Conservation (phyloP, 495 filamentous ascomycete genomes). For the Astrocystis sublimbata region DNA sequence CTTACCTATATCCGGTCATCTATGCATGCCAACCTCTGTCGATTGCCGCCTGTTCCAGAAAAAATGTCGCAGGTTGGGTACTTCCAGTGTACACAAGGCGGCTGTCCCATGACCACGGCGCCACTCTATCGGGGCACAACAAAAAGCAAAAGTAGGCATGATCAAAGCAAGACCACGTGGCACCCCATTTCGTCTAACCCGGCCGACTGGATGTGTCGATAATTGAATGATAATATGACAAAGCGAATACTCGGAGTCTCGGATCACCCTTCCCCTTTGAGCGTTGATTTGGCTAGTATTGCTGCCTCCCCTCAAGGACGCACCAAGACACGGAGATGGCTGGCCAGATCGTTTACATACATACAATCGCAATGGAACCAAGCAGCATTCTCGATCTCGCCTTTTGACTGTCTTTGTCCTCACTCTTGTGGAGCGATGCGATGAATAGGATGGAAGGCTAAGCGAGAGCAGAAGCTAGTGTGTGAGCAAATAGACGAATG, state of each 20-base stretch:
- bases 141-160: background rate
- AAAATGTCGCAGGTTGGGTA: background rate
- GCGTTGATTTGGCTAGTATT: background rate
- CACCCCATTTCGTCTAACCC: conserved; percentile 19
- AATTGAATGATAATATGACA: conserved; percentile 2
- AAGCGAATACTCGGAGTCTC: background rate
- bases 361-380: no score
- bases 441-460: background rate
- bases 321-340: background rate
- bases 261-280: conserved; percentile 12
- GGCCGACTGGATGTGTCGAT: conserved; percentile 10
- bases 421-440: background rate
- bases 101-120: background rate
- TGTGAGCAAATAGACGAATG: background rate
- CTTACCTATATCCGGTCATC: background rate
- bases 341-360: background rate
- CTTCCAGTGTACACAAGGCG: background rate
- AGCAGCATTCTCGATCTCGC: background rate
- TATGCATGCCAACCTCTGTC: background rate
- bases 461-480: background rate
- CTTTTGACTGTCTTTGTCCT: background rate
- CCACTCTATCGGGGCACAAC: background rate
- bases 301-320: background rate
- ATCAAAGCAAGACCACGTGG: conserved; percentile 13
- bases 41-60: background rate